Base-by-base conservation (phyloP, 73 alveolate genomes). In the Paramecium biaurelia region DNA sequence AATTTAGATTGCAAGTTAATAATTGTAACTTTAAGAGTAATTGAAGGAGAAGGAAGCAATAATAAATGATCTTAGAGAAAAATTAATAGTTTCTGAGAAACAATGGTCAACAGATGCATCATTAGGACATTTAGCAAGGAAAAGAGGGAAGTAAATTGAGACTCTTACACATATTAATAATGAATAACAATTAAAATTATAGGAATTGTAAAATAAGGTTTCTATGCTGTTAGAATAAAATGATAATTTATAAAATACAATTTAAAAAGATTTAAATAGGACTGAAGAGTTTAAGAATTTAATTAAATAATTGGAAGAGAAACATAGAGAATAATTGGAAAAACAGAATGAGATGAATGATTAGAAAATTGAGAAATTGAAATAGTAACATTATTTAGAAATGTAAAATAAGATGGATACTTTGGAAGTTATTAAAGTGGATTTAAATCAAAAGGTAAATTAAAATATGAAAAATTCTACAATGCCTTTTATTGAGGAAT, bases 101-200 rank as follows among this genome's bases (percentile, higher is more conserved):
- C 12, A 63, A 32, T 63, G 84, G 84, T 63, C 84, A 63, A 63
- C 84, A 26, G 84, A 63, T 63, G 84, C 84, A 21, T 63, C 84
- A 26, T 26, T 63, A 3, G 84, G 84, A 32, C 41, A 30, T 63
- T 63, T 63, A 20, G 84, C 84, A 23, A 63, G 26, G 26, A 63
- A 63, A 8, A 26, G 84, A 30, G 84, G 84, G 12, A 63, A 63
- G 26, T 63, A 63, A 24, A 63, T 63, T 23, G 84, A 63, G 9
- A 26, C 45, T 2, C 49, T 63, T 5, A 30, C 84, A 11, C 84
- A 63, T 63, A 11, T 23, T 11, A 63, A 63, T 63, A 63, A 63
- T 26, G 84, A 63, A 23, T 63, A 63, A 63, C 10, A 5, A 63
- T 32, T 63, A 20, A 26, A 63, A 63, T 26, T 63, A 30, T 32